Conservation (phyloP, 306 rosid genomes). For the Quercus agrifolia region DNA sequence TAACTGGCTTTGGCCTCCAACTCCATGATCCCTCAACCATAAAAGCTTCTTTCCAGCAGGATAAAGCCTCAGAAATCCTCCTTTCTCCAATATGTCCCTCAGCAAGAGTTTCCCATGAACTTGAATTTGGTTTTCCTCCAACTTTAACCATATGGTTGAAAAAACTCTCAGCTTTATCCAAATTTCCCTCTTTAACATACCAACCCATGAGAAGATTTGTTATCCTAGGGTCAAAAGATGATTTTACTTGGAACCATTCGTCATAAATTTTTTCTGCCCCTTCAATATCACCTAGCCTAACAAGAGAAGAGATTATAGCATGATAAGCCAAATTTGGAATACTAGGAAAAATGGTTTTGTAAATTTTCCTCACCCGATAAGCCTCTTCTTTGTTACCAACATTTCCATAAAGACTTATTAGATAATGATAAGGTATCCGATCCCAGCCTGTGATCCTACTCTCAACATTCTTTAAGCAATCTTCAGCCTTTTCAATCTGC, state of each 20-base stretch:
- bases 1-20: constrained; percentile 70
- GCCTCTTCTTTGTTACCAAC: constrained; percentile 75
- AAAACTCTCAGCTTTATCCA: constrained; percentile 54
- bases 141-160: constrained; percentile 50
- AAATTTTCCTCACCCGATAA: constrained; percentile 78
- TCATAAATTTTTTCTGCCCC: constrained; percentile 67
- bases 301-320: constrained; percentile 68
- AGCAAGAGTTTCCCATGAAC: constrained; percentile 84
- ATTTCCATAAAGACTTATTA: constrained; percentile 75
- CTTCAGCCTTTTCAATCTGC: constrained; percentile 67
- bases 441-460: constrained; percentile 77
- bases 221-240: constrained; percentile 75
- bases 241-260: constrained; percentile 71
- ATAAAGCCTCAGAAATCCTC: constrained; percentile 53
- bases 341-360: constrained; percentile 58
- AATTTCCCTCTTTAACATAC: constrained; percentile 48
- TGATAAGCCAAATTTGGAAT: constrained; percentile 92
- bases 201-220: constrained; percentile 63
- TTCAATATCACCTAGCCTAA: constrained; percentile 71
- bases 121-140: constrained; percentile 76
- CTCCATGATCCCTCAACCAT: constrained; percentile 44
- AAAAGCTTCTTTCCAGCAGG: constrained; percentile 80
- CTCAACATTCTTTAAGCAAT: constrained; percentile 70
- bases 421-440: constrained; percentile 83
- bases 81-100: constrained; percentile 53